A percentile compares a stretch with the other conserved stretches of the same genome.
phyloP scores from a whole-genome alignment of 495 filamentous ascomycete species.

The Melanomma pulvis-pyrius region DNA sequence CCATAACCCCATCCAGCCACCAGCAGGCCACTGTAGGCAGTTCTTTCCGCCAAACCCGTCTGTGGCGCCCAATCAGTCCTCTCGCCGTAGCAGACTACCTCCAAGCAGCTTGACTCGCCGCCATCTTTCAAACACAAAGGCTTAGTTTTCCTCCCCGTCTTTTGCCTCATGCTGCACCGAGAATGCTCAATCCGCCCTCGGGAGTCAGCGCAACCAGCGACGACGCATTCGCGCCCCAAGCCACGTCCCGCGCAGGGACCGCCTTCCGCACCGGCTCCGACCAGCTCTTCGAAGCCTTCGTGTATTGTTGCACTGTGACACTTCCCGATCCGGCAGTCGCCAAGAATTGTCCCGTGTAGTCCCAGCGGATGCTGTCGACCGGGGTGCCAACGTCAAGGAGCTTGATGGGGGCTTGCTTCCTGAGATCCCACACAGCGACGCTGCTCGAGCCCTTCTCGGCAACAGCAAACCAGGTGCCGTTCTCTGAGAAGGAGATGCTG shows the following conservation, averaged over 20 bases:
- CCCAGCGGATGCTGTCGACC: slow-evolving; percentile 76
- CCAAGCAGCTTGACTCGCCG: not conserved
- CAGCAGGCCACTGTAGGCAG: not conserved
- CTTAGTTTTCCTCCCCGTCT: not conserved
- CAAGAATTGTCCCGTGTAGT: slow-evolving; percentile 93
- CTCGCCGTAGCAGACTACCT: not conserved
- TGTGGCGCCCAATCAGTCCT: not conserved
- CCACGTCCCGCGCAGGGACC: slow-evolving; percentile 68
- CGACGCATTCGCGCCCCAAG: slow-evolving; percentile 76
- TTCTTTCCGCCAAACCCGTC: not conserved
- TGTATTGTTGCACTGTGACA: slow-evolving; percentile 83
- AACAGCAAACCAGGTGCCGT: slow-evolving; percentile 92
- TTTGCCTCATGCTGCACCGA: slow-evolving; percentile 46
- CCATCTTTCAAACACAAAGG: not conserved
- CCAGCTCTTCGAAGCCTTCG: slow-evolving; percentile 82
- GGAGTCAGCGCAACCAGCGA: slow-evolving; percentile 72
- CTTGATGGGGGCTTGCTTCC: slow-evolving; percentile 77
- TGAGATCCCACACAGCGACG: slow-evolving; percentile 86
- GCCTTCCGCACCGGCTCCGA: slow-evolving; percentile 80
- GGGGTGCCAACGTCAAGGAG: slow-evolving; percentile 78
- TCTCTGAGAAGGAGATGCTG: slow-evolving; percentile 87
- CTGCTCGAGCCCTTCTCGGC: slow-evolving; percentile 70
- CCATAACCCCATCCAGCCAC: not conserved
- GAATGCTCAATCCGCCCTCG: slow-evolving; percentile 72
- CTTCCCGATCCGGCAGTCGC: slow-evolving; percentile 79